Percentiles rank a stretch among this genome's conserved stretches.
Evolutionary conservation across 2,329 filamentous ascomycete species (phyloP).

Genomic region (Colletotrichum higginsianum): DNA sequence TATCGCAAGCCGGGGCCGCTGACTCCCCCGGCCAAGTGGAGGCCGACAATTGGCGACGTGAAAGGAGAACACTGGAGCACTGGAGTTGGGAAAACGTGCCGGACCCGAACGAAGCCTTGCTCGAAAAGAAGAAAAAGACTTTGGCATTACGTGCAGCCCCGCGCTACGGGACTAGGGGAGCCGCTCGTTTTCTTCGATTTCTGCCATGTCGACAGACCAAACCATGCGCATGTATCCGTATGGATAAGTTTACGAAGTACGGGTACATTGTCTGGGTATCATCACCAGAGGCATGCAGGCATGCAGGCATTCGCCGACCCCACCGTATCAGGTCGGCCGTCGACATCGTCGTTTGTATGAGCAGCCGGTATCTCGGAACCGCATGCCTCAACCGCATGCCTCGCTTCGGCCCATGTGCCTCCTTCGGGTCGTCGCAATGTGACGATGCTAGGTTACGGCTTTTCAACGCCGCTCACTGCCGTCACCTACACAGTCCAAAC

Average conservation of each 20-base stretch:
- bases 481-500: background rate
- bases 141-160: slow-evolving; percentile 10
- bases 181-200: background rate
- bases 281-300: too few species aligned
- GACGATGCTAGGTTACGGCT: background rate
- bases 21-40: slow-evolving; percentile 12
- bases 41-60: background rate
- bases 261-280: too few species aligned
- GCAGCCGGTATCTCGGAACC: slow-evolving; percentile 17
- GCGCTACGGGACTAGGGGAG: background rate
- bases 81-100: background rate
- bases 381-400: slow-evolving; percentile 4
- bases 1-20: slow-evolving; percentile 12
- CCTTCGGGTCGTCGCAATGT: background rate
- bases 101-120: background rate
- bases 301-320: slow-evolving; percentile 1
- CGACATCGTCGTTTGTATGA: slow-evolving; percentile 17
- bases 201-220: background rate
- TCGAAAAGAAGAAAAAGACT: slow-evolving; percentile 1
- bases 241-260: too few species aligned
- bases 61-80: background rate
- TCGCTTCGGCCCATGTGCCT: slow-evolving; percentile 10
- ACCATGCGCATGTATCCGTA: too few species aligned
- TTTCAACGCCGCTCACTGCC: background rate
- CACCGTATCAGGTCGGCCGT: slow-evolving; percentile 9